phyloP scores from a whole-genome alignment of 805 yeast species.

The Metschnikowia vanudenii region DNA sequence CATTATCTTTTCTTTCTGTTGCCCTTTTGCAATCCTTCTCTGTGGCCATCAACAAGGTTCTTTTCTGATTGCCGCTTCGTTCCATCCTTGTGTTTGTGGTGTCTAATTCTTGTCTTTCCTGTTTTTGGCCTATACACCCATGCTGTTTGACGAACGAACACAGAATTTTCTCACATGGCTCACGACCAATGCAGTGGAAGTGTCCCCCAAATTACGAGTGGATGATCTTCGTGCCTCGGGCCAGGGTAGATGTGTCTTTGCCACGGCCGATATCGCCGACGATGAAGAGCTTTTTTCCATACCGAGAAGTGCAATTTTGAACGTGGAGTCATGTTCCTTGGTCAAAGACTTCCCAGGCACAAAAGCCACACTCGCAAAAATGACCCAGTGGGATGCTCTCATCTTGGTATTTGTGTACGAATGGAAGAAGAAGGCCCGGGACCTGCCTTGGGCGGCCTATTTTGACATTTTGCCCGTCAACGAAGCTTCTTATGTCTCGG shows the following conservation, averaged over 20 bases:
- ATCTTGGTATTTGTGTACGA: slow-evolving; percentile 69
- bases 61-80: too few species aligned
- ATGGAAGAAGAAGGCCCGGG: slow-evolving; percentile 37
- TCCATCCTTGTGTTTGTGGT: too few species aligned
- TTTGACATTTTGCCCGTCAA: slow-evolving; percentile 64
- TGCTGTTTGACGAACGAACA: slow-evolving; percentile 20
- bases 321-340: slow-evolving; percentile 56
- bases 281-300: slow-evolving; percentile 70
- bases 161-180: slow-evolving; percentile 31
- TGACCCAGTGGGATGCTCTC: slow-evolving; percentile 76
- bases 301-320: slow-evolving; percentile 58
- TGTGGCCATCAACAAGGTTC: not conserved
- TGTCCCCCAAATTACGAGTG: slow-evolving; percentile 58
- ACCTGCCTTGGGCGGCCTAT: slow-evolving; percentile 68
- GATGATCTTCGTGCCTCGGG: slow-evolving; percentile 54
- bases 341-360: slow-evolving; percentile 29
- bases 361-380: slow-evolving; percentile 35
- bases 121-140: not conserved
- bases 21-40: not conserved
- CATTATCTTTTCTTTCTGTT: not conserved
- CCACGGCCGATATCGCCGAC: slow-evolving; percentile 54
- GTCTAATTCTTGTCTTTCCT: not conserved
- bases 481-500: slow-evolving; percentile 41
- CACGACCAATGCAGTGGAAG: slow-evolving; percentile 30
- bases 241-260: slow-evolving; percentile 81